These are phyloP conservation scores for Colletotrichum sp. DNA, from an alignment of 2,329 filamentous ascomycete species.

Conservation along the genomic window DNA sequence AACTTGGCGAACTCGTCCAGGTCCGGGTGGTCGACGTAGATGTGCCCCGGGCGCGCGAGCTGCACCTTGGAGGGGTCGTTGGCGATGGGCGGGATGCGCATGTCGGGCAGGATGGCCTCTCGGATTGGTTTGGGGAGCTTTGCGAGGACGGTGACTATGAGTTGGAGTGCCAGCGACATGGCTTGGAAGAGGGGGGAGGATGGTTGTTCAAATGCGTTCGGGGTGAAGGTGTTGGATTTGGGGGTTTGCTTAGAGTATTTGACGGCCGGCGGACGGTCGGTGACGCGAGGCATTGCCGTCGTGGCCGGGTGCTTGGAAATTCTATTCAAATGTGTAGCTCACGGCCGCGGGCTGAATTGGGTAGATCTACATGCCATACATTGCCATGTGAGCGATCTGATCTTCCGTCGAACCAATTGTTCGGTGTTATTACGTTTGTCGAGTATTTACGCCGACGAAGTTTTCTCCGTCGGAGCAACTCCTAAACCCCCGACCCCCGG, in stretches of 20 bases:
- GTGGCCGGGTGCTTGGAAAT: background rate
- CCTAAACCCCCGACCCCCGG: background rate
- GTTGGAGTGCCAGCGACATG: background rate
- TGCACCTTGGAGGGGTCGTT: slow-evolving; percentile 26
- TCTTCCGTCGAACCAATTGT: background rate
- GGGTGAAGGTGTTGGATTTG: background rate
- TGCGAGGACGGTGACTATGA: background rate
- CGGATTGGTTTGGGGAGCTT: background rate
- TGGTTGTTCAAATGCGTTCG: background rate
- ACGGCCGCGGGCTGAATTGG: background rate
- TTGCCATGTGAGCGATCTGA: background rate
- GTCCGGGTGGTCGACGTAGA: slow-evolving; percentile 29
- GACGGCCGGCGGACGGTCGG: background rate
- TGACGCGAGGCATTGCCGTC: background rate
- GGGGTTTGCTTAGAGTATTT: background rate
- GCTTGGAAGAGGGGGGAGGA: background rate
- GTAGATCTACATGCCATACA: background rate
- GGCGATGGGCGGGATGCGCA: background rate
- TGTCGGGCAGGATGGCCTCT: background rate
- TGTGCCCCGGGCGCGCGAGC: slow-evolving; percentile 17
- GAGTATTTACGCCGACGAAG: background rate
- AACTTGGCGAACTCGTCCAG: slow-evolving; percentile 28
- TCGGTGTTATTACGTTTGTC: background rate
- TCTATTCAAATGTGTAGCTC: background rate
- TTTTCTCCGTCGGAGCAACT: background rate